Conservation (phyloP, 2,329 filamentous ascomycete species). For the Zymoseptoria tritici region DNA sequence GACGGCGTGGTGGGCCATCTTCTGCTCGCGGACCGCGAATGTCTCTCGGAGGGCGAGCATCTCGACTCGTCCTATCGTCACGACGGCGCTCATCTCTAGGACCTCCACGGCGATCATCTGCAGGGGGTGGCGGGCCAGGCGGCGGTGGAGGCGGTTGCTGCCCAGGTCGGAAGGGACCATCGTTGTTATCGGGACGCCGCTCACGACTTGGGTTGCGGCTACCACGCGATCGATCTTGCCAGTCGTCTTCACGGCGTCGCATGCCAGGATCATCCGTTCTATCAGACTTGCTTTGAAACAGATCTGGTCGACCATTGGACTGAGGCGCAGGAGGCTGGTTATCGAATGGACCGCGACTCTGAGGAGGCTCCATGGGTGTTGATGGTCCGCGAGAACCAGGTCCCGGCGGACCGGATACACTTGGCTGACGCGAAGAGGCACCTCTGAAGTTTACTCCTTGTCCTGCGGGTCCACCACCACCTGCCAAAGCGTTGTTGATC, state of each 20-base stretch:
- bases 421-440: conserved; percentile 23
- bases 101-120: conserved; percentile 15
- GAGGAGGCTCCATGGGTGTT: conserved; percentile 17
- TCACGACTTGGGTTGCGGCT: conserved; percentile 25
- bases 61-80: conserved; percentile 15
- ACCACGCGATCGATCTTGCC: conserved; percentile 13
- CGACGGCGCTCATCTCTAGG: conserved; percentile 21
- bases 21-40: conserved; percentile 10
- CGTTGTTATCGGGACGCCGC: conserved; percentile 15
- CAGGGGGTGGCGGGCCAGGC: conserved; percentile 15
- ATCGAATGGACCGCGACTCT: conserved; percentile 7
- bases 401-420: conserved; percentile 13
- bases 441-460: conserved; percentile 28
- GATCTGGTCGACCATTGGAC: conserved; percentile 11
- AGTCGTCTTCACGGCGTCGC: conserved; percentile 22
- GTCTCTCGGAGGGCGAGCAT: conserved; percentile 7
- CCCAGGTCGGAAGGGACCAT: conserved; percentile 5
- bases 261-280: conserved; percentile 12
- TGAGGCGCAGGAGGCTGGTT: conserved; percentile 3
- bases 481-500: conserved; percentile 23
- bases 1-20: conserved; percentile 15
- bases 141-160: conserved; percentile 15
- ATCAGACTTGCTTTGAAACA: conserved; percentile 16
- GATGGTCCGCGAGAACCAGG: conserved; percentile 4
- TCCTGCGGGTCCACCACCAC: conserved; percentile 7